Percentiles rank a stretch among this genome's conserved stretches.
These are phyloP conservation scores for Hypsizygus marmoreus DNA, from an alignment of 768 basidiomycete genomes.

Conservation along the genomic window DNA sequence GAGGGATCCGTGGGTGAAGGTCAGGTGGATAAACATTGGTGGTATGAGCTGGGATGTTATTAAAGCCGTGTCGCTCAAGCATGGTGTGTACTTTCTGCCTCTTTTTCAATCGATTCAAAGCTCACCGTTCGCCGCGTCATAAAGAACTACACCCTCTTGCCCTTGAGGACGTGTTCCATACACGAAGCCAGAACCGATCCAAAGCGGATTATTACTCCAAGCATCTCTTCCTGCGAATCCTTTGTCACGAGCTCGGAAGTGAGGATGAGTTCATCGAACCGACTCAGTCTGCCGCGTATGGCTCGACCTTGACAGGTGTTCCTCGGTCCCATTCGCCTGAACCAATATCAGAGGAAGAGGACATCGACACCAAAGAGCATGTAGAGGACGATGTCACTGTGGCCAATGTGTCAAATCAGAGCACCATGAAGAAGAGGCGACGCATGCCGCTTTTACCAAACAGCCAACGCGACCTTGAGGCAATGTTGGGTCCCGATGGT, in stretches of 20 bases:
- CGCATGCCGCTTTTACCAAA: slow-evolving; percentile 9
- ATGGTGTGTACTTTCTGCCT: slow-evolving; percentile 42
- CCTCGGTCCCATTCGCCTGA: slow-evolving; percentile 40
- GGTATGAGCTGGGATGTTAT: slow-evolving; percentile 75
- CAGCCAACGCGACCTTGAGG: slow-evolving; percentile 16
- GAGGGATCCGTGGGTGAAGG: slow-evolving; percentile 63
- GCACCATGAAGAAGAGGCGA: slow-evolving; percentile 12
- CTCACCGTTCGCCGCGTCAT: background rate
- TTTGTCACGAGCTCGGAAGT: slow-evolving; percentile 59
- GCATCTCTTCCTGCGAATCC: slow-evolving; percentile 71
- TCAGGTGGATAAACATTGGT: slow-evolving; percentile 74
- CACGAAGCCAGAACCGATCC: slow-evolving; percentile 55
- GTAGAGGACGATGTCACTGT: slow-evolving; percentile 12
- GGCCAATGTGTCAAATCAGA: slow-evolving; percentile 9
- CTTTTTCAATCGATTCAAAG: background rate
- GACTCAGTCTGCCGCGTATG: slow-evolving; percentile 21
- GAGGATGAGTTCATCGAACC: slow-evolving; percentile 22
- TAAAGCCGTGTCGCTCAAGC: slow-evolving; percentile 64
- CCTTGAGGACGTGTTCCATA: slow-evolving; percentile 68
- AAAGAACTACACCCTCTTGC: slow-evolving; percentile 73
- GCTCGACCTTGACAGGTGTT: slow-evolving; percentile 27
- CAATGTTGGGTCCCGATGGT: slow-evolving; percentile 6
- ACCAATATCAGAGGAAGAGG: slow-evolving; percentile 27
- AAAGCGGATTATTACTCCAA: slow-evolving; percentile 71
- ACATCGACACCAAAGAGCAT: slow-evolving; percentile 6